phyloP scores from a whole-genome alignment of 257 asterid genomes.

The Parsonsia alboflavescens region DNA sequence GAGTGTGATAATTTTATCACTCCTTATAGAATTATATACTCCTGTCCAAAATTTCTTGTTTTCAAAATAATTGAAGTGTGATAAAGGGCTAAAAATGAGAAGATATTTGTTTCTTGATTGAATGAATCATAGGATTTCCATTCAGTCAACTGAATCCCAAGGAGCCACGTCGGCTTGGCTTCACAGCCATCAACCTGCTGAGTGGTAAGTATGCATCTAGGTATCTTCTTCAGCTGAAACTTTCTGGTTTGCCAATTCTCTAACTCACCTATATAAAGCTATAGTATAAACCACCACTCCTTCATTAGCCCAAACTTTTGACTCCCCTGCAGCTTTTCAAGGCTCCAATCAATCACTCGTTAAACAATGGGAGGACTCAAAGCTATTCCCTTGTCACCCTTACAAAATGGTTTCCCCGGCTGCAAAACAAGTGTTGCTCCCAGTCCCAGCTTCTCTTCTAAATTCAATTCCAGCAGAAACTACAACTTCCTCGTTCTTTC shows the following conservation, averaged over 20 bases:
- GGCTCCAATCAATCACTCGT: not conserved
- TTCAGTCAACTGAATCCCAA: constrained; percentile 17
- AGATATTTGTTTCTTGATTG: not conserved
- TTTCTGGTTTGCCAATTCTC: constrained; percentile 9
- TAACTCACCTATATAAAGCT: not conserved
- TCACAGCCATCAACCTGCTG: constrained; percentile 34
- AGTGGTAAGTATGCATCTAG: constrained; percentile 33
- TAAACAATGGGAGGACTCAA: constrained; percentile 39
- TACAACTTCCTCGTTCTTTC: constrained; percentile 26
- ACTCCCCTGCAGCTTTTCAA: not conserved
- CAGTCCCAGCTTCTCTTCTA: constrained; percentile 7
- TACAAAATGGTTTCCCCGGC: constrained; percentile 45
- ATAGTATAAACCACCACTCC: not conserved
- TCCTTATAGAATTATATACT: no score
- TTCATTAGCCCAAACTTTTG: not conserved
- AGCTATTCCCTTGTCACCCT: constrained; percentile 47
- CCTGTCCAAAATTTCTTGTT: no score
- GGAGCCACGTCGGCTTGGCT: constrained; percentile 55
- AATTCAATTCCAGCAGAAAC: constrained; percentile 12
- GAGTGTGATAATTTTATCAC: no score
- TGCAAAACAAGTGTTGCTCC: constrained; percentile 18
- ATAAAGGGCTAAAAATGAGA: no score
- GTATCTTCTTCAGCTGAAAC: not conserved
- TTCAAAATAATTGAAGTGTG: no score
- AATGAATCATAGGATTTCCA: not conserved